Evolutionary conservation across 2,329 filamentous ascomycete genomes (phyloP).

Genomic region (Alternaria triticimaculans): DNA sequence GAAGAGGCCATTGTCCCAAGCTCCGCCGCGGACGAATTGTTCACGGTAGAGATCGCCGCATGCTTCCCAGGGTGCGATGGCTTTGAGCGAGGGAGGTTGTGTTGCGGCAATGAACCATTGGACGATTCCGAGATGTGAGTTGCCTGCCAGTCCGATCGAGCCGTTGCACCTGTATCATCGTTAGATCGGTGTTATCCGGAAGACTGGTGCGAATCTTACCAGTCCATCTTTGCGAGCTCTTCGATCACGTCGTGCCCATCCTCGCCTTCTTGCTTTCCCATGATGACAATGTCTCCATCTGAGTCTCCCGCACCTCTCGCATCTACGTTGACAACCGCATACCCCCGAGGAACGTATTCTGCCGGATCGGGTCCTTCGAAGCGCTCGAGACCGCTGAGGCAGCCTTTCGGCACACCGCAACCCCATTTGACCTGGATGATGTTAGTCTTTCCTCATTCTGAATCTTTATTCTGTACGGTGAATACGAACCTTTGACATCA

Average conservation of each 20-base stretch:
- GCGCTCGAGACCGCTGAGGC: conserved; percentile 40
- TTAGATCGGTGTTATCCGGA: neutral
- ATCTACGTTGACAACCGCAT: conserved; percentile 42
- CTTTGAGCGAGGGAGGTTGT: conserved; percentile 51
- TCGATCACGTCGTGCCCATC: conserved; percentile 57
- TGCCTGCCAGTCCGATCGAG: conserved; percentile 46
- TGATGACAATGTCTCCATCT: conserved; percentile 34
- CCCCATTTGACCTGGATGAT: conserved; percentile 2
- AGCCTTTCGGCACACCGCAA: conserved; percentile 8
- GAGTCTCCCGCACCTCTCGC: conserved; percentile 34
- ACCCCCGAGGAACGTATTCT: conserved; percentile 39
- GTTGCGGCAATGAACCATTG: conserved; percentile 54
- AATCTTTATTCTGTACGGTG: neutral
- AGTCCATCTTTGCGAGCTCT: conserved; percentile 48
- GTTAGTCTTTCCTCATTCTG: neutral
- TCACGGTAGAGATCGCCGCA: conserved; percentile 35
- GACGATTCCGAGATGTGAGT: conserved; percentile 51
- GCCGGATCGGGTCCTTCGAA: conserved; percentile 53
- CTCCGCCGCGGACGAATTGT: conserved; percentile 19
- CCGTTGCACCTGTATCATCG: conserved; percentile 39
- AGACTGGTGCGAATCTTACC: conserved; percentile 41
- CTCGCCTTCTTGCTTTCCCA: conserved; percentile 38
- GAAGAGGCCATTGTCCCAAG: conserved; percentile 7
- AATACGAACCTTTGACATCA: conserved; percentile 5
- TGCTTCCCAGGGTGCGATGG: conserved; percentile 58